phyloP scores from a whole-genome alignment of 2,329 filamentous ascomycete species.

The Aspergillaceae sp. region DNA sequence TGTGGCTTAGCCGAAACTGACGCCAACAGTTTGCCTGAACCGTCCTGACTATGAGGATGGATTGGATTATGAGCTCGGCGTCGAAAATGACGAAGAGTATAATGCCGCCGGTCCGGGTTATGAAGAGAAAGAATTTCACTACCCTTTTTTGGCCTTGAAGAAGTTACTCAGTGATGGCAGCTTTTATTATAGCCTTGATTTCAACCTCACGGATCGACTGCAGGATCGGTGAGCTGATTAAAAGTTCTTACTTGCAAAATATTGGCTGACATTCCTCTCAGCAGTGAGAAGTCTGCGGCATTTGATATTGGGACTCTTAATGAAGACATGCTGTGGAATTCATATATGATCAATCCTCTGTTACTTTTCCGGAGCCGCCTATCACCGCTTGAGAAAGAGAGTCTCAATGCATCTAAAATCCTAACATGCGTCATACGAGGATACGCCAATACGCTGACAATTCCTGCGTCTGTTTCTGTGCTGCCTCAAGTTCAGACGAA shows the following conservation, averaged over 20 bases:
- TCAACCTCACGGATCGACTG: slow-evolving; percentile 86
- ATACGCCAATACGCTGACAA: slow-evolving; percentile 77
- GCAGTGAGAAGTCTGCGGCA: slow-evolving; percentile 63
- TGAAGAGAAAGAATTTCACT: slow-evolving; percentile 66
- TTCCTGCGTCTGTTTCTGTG: slow-evolving; percentile 68
- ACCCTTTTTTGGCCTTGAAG: slow-evolving; percentile 82
- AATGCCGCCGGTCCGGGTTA: slow-evolving; percentile 36
- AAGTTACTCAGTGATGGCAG: slow-evolving; percentile 88
- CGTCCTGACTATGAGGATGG: slow-evolving; percentile 78
- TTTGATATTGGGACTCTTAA: slow-evolving; percentile 92
- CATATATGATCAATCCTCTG: slow-evolving; percentile 92
- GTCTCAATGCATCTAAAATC: slow-evolving; percentile 77
- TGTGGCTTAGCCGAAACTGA: neutral
- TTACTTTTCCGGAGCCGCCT: slow-evolving; percentile 81
- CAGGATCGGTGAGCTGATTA: slow-evolving; percentile 63
- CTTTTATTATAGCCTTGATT: slow-evolving; percentile 98
- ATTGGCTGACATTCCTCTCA: slow-evolving; percentile 27
- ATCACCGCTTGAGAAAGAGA: slow-evolving; percentile 62
- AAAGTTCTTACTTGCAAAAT: neutral
- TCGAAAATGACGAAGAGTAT: slow-evolving; percentile 46
- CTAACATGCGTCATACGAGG: slow-evolving; percentile 90
- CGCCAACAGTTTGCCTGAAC: slow-evolving; percentile 65
- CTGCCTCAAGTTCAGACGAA: slow-evolving; percentile 58
- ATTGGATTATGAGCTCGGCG: slow-evolving; percentile 46
- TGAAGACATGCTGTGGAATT: slow-evolving; percentile 92